Evolutionary conservation across 2,329 filamentous ascomycete species (phyloP), one percentile per base, ranked within the genome.

Genomic region (Achaetomium macrosporum): DNA sequence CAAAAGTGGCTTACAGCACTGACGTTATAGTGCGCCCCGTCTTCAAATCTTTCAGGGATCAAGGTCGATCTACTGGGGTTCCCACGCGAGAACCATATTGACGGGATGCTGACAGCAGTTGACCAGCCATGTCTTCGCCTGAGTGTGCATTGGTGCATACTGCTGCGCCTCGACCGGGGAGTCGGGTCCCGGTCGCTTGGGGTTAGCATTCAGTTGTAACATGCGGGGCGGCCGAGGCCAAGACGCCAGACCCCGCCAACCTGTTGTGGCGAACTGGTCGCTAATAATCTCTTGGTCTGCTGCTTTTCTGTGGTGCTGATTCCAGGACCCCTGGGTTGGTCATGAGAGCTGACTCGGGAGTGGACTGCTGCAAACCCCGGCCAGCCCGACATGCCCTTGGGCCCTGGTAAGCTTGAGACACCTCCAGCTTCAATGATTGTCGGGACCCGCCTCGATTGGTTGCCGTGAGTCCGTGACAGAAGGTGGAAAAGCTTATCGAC

Each of bases 401-500:
- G 41, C 33, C 17, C 40, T 45, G 25, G 25, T 25, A 4, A 25
- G 25, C 25, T 42, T 36, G 43, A 42, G 53, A 46, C 39, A 51
- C 42, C 42, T 51, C 31, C 16, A 47, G 25, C 25, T 25, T 25
- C 25, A 7, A 40, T 42, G 43, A 54, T 51, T 58, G 47, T 52
- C 50, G 53, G 55, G 51, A 60, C 51, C 46, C 5, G 43, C 47
- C 50, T 51, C 47, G 37, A 57, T 57, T 59, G 57, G 57, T 46
- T 45, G 47, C 47, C 7, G 25, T 45, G 19, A n/a, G n/a, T n/a
- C n/a, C n/a, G n/a, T n/a, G n/a, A n/a, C n/a, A n/a, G n/a, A n/a
- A n/a, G n/a, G n/a, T n/a, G 42, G 20, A 15, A 36, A 37, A 42
- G 20, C 47, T 52, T 45, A 57, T 59, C 44, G 44, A 55, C 48